A percentile compares a stretch with the other conserved stretches of the same genome.
Conservation (phyloP, 2,329 filamentous ascomycete species). For the Orbilia quercus region DNA sequence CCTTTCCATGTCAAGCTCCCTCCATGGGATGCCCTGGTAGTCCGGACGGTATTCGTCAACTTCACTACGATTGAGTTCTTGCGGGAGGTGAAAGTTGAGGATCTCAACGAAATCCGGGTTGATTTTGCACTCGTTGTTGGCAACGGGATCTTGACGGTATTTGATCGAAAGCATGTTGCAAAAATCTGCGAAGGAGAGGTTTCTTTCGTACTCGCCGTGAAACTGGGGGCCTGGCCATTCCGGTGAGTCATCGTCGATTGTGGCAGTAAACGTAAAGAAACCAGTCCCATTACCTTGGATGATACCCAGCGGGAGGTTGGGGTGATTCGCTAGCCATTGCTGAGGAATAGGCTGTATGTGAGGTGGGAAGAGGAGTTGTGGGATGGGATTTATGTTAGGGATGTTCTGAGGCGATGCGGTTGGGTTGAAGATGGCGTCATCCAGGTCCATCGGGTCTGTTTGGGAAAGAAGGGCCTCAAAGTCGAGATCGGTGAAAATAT, state of each 20-base stretch:
- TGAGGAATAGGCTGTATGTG: constrained; percentile 50
- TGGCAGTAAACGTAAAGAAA: constrained; percentile 39
- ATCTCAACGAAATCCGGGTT: constrained; percentile 46
- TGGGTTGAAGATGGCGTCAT: constrained; percentile 41
- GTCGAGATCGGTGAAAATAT: constrained; percentile 38
- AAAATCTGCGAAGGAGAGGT: constrained; percentile 51
- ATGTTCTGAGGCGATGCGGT: constrained; percentile 26
- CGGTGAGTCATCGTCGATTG: constrained; percentile 51
- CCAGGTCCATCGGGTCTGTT: constrained; percentile 49
- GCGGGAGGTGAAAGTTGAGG: constrained; percentile 54
- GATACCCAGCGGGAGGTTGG: constrained; percentile 42
- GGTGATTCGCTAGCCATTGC: constrained; percentile 46
- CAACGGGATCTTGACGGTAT: constrained; percentile 43
- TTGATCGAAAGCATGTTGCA: constrained; percentile 38
- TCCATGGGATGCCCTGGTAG: constrained; percentile 60
- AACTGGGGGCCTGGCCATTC: constrained; percentile 53
- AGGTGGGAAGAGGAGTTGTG: constrained; percentile 38
- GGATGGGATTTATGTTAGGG: constrained; percentile 23
- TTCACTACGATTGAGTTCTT: constrained; percentile 56
- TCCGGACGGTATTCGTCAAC: constrained; percentile 57
- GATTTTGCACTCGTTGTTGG: constrained; percentile 50
- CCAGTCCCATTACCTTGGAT: constrained; percentile 43
- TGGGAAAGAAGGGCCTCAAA: constrained; percentile 40
- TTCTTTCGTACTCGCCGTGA: constrained; percentile 49
- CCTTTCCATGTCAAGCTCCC: constrained; percentile 56